Conservation (phyloP, 352 stramenopile genomes). For the Phytophthora boehmeriae region DNA sequence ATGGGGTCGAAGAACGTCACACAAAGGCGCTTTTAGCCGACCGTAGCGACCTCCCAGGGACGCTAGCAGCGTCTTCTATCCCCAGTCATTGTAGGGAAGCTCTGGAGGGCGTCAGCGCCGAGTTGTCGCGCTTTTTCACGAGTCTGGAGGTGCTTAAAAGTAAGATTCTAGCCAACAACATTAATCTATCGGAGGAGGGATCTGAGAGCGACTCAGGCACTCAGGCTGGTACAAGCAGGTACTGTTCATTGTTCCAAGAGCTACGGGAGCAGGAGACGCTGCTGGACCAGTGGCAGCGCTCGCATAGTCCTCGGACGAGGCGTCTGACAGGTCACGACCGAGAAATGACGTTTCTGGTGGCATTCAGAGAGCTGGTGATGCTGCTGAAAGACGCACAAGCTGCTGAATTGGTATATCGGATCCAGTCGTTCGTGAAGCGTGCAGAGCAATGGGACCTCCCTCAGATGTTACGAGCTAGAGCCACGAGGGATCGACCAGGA, state of each 20-base stretch:
- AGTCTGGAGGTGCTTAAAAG: slow-evolving; percentile 49
- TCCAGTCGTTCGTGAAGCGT: slow-evolving; percentile 77
- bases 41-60: background rate
- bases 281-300: slow-evolving; percentile 52
- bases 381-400: slow-evolving; percentile 67
- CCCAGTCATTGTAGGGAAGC: slow-evolving; percentile 46
- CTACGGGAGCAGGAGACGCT: slow-evolving; percentile 39
- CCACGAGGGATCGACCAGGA: slow-evolving; percentile 49
- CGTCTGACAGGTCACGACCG: slow-evolving; percentile 45
- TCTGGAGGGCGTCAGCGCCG: slow-evolving; percentile 45
- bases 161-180: slow-evolving; percentile 44
- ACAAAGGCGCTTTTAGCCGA: background rate
- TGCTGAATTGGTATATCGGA: slow-evolving; percentile 78
- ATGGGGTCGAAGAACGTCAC: slow-evolving; percentile 42
- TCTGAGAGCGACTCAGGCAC: background rate
- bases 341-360: slow-evolving; percentile 65
- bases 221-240: background rate
- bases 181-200: slow-evolving; percentile 28
- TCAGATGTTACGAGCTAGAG: slow-evolving; percentile 47
- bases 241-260: slow-evolving; percentile 56
- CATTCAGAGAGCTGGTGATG: slow-evolving; percentile 60
- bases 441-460: slow-evolving; percentile 62
- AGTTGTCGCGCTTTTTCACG: slow-evolving; percentile 41
- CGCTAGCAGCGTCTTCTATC: slow-evolving; percentile 7
- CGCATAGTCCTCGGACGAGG: slow-evolving; percentile 35